Evolutionary conservation across 495 filamentous ascomycete species (phyloP).

Genomic region (Podospora pseudoanserina): DNA sequence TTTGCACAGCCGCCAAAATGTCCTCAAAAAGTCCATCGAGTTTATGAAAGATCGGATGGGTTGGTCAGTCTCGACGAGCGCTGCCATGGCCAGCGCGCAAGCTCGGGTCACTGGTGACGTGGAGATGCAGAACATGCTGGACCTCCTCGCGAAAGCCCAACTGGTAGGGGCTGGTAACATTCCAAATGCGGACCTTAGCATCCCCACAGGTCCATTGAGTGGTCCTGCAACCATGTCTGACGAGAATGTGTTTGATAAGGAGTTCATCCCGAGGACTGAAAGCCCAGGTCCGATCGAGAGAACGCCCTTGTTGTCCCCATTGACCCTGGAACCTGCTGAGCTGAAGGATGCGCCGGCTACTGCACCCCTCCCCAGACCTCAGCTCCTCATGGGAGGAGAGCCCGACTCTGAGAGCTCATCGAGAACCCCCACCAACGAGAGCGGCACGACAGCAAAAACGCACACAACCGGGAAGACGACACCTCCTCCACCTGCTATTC

Average conservation of each 20-base stretch:
- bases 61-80: conserved; percentile 56
- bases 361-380: neutral
- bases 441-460: conserved; percentile 30
- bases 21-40: conserved; percentile 89
- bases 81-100: conserved; percentile 68
- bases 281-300: conserved; percentile 50
- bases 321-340: neutral
- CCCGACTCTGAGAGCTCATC: conserved; percentile 52
- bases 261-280: conserved; percentile 56
- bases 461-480: conserved; percentile 46
- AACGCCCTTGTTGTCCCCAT: conserved; percentile 34
- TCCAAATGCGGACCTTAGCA: conserved; percentile 40
- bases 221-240: conserved; percentile 63
- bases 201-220: conserved; percentile 60
- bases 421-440: conserved; percentile 54
- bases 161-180: conserved; percentile 58
- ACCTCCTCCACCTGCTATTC: conserved; percentile 53
- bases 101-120: conserved; percentile 76
- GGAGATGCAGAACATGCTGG: conserved; percentile 87
- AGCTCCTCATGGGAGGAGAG: conserved; percentile 8
- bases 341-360: conserved; percentile 1
- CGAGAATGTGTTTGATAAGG: conserved; percentile 76
- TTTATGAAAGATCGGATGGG: conserved; percentile 95
- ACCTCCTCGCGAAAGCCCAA: conserved; percentile 75
- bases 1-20: conserved; percentile 85